Evolutionary conservation across 768 basidiomycete species (phyloP), one percentile per base, ranked within the genome.

Genomic region (Solioccasus polychromus): DNA sequence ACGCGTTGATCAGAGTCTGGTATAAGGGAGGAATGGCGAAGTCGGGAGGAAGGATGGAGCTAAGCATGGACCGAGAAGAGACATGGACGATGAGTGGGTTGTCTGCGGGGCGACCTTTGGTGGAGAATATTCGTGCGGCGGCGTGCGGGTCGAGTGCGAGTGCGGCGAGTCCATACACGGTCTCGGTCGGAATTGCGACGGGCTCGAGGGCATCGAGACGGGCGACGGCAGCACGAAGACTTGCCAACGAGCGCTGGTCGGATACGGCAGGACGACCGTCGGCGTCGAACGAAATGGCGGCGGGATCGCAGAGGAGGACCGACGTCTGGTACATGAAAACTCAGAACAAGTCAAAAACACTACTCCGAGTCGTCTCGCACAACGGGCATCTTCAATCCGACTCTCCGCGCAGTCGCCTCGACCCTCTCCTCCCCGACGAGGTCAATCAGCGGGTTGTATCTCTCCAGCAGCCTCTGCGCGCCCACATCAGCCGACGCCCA

Each of bases 1-100:
- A 95, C 11, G 77, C 76, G 30, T 78, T 71, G 56, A 96, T 93
- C 36, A 99, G 72, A 2, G 72, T 71, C 42, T 78, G 68, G 65
- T 97, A 97, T 8, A 85, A 69, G 12, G 51, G 62, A 1, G 92
- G 77, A 8, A 88, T 66, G 12, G 54, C 57, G 60, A 86, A 92
- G 39, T 66, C 64, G 11, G 75, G 62, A 0, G 92, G 92, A 8
- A 96, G 75, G 47, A 96, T 74, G 5, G 79, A 69, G 11, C 67
- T 66, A 14, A 99, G 80, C 96, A 98, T 98, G 30, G 72, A 56
- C 18, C 75, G 67, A 0, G 91, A 93, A 8, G 92, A 92, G 48
- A 99, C 82, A 67, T 99, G 96, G 20, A 97, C 88, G 73, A 99
- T 99, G 43, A 99, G 77, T 2, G 96, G 96, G 66, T 99, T 99